Percentiles rank a stretch among this genome's conserved stretches.
These are phyloP conservation scores for Monilinia laxa DNA, from an alignment of 2,329 filamentous ascomycete species.

Conservation along the genomic window DNA sequence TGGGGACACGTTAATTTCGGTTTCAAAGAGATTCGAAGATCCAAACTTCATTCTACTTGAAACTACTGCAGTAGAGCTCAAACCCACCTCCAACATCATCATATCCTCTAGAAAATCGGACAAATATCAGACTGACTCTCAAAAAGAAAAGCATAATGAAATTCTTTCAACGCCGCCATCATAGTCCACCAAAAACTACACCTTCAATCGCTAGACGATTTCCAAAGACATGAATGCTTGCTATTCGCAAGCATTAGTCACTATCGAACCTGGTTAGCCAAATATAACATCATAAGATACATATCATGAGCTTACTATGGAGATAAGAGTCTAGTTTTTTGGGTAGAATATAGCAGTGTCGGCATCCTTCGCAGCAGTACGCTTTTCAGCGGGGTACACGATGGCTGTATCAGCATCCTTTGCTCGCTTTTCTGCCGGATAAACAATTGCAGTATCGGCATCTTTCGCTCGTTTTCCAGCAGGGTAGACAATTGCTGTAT, in stretches of 20 bases:
- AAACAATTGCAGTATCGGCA: not conserved
- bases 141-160: not conserved
- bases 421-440: not conserved
- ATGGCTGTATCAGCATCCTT: not conserved
- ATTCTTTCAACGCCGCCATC: not conserved
- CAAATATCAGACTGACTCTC: not conserved
- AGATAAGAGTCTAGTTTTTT: not conserved
- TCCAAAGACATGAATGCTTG: not conserved
- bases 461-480: not conserved
- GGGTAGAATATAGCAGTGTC: not conserved
- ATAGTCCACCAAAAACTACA: not conserved
- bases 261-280: not conserved
- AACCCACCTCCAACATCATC: not conserved
- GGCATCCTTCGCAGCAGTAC: not conserved
- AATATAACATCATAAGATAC: not conserved
- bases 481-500: not conserved
- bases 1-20: not conserved
- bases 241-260: no score
- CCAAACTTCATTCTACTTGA: not conserved
- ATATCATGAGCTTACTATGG: not conserved
- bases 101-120: not conserved
- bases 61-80: not conserved
- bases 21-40: not conserved
- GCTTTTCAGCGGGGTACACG: not conserved
- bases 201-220: not conserved